Base-by-base conservation (phyloP, 2,329 filamentous ascomycete genomes). In the Akanthomyces lecanii region DNA sequence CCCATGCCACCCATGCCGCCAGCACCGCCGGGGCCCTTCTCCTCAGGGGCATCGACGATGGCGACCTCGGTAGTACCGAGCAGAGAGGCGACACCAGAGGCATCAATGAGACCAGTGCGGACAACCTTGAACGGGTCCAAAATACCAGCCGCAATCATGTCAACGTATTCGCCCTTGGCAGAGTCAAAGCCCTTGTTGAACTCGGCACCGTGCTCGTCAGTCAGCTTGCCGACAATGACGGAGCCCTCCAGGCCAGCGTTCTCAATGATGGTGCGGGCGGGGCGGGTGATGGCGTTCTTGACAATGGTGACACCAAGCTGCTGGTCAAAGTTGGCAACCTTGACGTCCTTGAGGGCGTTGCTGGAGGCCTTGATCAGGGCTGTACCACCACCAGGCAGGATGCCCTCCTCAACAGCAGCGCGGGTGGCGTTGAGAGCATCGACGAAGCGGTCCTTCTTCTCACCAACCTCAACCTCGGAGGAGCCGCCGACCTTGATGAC, bases 381-480 rank as follows among this genome's bases (percentile, higher is more conserved):
- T 74, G 95, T 99, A 77, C 95, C 95, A 86, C 95, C 95, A 83
- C 95, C 95, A 70, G 95, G 95, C 69, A 99, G 89, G 78, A 99
- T 99, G 80, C 95, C 95, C 82, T 98, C 93, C 86, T 99, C 95
- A 69, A 99, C 95, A 73, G 95, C 95, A 71, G 95, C 95, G 72
- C 95, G 94, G 69, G 95, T 99, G 70, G 95, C 95, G 80, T 99
- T 99, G 66, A 99, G 84, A 65, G 95, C 95, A 80, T 99, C 95
- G 66, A 99, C 95, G 72, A 98, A 97, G 77, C 95, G 92, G 79
- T 99, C 95, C 88, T 99, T 99, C 92, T 99, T 99, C 88, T 99
- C 95, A 70, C 93, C 90, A 63, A 99, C 95, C 85, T 99, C 95
- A 68, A 99, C 94, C 82, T 99, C 95, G 67, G 94, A 98, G 67